Percentiles rank a stretch among this genome's conserved stretches.
Evolutionary conservation across 75 land plant genomes (phyloP).

Genomic region (Cupressus sempervirens): DNA sequence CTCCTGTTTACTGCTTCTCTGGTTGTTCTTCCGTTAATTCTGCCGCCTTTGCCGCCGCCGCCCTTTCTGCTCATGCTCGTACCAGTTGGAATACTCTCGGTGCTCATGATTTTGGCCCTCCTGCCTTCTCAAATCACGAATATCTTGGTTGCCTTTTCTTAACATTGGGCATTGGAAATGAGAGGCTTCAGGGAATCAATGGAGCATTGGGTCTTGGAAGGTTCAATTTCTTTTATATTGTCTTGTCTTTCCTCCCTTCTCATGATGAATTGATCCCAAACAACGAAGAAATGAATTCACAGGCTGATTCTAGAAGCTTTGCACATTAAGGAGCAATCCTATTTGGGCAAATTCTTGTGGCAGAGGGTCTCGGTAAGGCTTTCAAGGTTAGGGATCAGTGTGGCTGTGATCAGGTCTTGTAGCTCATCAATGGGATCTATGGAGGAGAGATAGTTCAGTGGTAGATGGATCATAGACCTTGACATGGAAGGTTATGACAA

Average conservation of each 20-base stretch:
- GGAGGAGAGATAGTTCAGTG: not conserved
- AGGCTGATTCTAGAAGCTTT: too few species aligned
- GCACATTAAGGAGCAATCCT: too few species aligned
- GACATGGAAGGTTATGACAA: not conserved
- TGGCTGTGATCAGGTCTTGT: not conserved
- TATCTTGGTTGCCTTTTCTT: not conserved
- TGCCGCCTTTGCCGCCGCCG: conserved; percentile 12
- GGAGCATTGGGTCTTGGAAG: not conserved
- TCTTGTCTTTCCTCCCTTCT: too few species aligned
- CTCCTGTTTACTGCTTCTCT: not conserved
- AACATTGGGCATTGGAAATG: not conserved
- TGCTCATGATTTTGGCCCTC: conserved; percentile 6
- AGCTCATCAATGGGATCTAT: not conserved
- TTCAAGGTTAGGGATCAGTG: not conserved
- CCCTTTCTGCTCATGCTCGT: conserved; percentile 2
- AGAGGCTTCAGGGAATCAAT: not conserved
- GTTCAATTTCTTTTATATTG: too few species aligned
- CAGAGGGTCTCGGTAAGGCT: not conserved
- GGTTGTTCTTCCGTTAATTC: not conserved
- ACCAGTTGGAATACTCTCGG: not conserved
- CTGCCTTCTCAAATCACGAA: conserved; percentile 3
- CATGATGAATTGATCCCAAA: too few species aligned
- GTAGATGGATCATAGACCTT: not conserved
- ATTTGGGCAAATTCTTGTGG: not conserved
- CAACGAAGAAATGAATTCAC: too few species aligned